phyloP scores from a whole-genome alignment of 169 alveolate species.

The Amoebophrya sp. region DNA sequence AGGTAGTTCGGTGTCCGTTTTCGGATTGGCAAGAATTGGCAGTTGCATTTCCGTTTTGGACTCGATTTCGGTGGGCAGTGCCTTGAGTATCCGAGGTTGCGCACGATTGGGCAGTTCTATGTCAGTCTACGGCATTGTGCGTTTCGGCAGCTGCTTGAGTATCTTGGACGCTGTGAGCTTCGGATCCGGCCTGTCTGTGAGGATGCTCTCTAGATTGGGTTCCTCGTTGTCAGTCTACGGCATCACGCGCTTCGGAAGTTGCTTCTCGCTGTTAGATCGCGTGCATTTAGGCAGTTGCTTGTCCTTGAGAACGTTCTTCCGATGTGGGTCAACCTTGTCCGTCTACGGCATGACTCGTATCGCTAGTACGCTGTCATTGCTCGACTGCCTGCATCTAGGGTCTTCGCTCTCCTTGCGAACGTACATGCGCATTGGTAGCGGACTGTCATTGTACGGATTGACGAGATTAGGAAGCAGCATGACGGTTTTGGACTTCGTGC shows the following conservation, averaged over 20 bases:
- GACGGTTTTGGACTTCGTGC: slow-evolving; percentile 24
- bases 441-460: slow-evolving; percentile 27
- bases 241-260: background rate
- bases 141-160: background rate
- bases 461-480: slow-evolving; percentile 14
- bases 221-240: background rate
- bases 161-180: background rate
- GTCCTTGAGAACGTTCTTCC: slow-evolving; percentile 3
- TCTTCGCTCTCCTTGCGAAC: background rate
- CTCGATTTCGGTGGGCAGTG: background rate
- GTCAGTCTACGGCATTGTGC: slow-evolving; percentile 35
- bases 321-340: slow-evolving; percentile 28
- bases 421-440: background rate
- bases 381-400: slow-evolving; percentile 39
- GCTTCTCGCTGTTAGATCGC: slow-evolving; percentile 15
- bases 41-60: background rate
- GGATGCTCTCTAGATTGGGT: background rate
- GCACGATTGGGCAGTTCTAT: slow-evolving; percentile 18
- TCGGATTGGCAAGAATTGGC: slow-evolving; percentile 37
- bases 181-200: background rate
- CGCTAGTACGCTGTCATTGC: slow-evolving; percentile 23
- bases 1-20: slow-evolving; percentile 29
- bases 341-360: slow-evolving; percentile 29
- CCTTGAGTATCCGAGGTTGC: background rate
- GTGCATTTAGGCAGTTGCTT: slow-evolving; percentile 21